Base-by-base conservation (phyloP, 331 rosid genomes). In the Saraca asoca region DNA sequence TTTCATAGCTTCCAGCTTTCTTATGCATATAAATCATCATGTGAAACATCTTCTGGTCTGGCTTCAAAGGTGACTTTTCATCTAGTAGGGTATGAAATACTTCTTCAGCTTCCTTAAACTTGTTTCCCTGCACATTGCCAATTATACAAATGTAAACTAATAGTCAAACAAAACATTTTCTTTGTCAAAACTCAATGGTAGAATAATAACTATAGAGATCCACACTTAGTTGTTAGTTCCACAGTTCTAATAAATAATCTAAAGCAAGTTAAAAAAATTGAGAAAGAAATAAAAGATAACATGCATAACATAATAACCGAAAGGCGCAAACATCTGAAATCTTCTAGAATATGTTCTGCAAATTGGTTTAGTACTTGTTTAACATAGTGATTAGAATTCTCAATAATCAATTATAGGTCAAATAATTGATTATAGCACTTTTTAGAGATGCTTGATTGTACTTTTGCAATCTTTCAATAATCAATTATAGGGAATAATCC, bases 1-100 rank as follows among this genome's bases (percentile, higher is more conserved):
- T 85, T 43, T 85, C 95, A 78, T 90, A 85, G 79, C 76, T 85
- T 64, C 95, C 94, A 41, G 86, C 92, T 88, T 87, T 93, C 85
- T 84, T 93, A 61, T 78, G 71, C 98, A 84, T 90, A 75, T 87
- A 93, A 79, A 93, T 90, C 91, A 93, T 90, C 95, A 93, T 84
- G 73, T 90, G 91, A 82, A 87, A 88, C 95, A 88, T 88, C 85
- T 86, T 84, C 70, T 93, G 96, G 73, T 93, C 98, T 14, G 95
- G 97, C 71, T 84, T 93, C 76, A 88, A 64, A 68, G 87, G 82
- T 17, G 91, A 60, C 1, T 75, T 90, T 70, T 80, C 91, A 60
- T 81, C 82, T 67, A 90, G 73, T 69, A 93, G 88, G 79, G 74
- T 81, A 56, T 85, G 63, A 13, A 88, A 87, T 62, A 93, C 43